phyloP scores from a whole-genome alignment of 176 grass and related monocot genomes.

The Rhynchospora tenuis region DNA sequence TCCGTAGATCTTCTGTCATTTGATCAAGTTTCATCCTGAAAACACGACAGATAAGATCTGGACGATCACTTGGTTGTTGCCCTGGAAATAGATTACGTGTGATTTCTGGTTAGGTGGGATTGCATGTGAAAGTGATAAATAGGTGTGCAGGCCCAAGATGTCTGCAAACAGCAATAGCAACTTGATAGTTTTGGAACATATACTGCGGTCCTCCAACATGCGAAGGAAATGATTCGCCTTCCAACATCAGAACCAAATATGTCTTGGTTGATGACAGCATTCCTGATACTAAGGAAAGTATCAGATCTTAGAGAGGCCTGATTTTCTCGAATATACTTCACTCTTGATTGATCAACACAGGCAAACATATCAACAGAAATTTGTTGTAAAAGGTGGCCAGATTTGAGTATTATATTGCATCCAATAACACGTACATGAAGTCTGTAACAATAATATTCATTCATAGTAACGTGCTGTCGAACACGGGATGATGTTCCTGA shows the following conservation, averaged over 20 bases:
- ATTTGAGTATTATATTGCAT: not conserved
- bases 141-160: slow-evolving; percentile 11
- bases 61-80: not conserved
- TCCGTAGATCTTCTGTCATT: slow-evolving; percentile 14
- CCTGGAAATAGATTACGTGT: not conserved
- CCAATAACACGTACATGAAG: not conserved
- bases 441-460: slow-evolving; percentile 22
- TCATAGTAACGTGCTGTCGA: slow-evolving; percentile 9
- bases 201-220: not conserved
- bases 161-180: slow-evolving; percentile 28
- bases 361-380: not conserved
- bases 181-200: slow-evolving; percentile 24
- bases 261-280: slow-evolving; percentile 20
- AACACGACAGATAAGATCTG: slow-evolving; percentile 16
- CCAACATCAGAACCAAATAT: not conserved
- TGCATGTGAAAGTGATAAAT: slow-evolving; percentile 38
- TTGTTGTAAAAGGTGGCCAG: slow-evolving; percentile 3
- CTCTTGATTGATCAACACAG: slow-evolving; percentile 4
- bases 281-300: not conserved
- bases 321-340: not conserved
- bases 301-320: slow-evolving; percentile 21
- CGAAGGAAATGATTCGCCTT: slow-evolving; percentile 15
- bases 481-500: not conserved
- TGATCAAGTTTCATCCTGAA: slow-evolving; percentile 21
- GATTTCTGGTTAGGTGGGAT: slow-evolving; percentile 29